These are phyloP conservation scores for Capillidium rhysosporum DNA, from an alignment of 371 early-diverging fungal species.

Conservation along the genomic window DNA sequence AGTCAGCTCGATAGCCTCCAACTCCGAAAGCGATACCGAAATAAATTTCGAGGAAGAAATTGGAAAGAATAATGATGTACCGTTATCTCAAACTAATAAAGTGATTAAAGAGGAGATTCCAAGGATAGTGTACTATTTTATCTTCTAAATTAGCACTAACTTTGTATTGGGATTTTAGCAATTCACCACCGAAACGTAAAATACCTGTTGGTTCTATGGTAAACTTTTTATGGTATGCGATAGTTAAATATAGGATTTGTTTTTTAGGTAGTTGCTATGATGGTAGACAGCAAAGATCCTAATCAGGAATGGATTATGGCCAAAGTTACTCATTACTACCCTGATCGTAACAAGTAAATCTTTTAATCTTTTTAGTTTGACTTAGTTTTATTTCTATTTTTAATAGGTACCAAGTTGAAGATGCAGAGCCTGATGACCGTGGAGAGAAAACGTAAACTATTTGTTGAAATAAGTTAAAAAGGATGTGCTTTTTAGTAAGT, in stretches of 20 bases:
- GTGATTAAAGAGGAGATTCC: neutral
- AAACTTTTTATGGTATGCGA: neutral
- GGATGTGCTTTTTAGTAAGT: conserved; percentile 26
- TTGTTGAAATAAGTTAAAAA: too few species aligned
- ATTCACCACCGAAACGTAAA: neutral
- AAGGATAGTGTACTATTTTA: neutral
- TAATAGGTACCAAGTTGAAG: conserved; percentile 41
- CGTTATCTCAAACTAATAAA: neutral
- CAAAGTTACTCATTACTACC: conserved; percentile 30
- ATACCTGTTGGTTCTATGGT: neutral
- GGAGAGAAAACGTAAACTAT: conserved; percentile 29
- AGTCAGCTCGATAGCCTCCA: neutral
- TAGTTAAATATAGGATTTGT: neutral
- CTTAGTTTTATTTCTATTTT: neutral
- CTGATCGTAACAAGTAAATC: conserved; percentile 35
- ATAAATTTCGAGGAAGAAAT: too few species aligned
- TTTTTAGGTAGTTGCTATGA: conserved; percentile 48
- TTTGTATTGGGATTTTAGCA: too few species aligned
- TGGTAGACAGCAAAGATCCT: conserved; percentile 32
- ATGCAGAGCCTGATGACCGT: conserved; percentile 52
- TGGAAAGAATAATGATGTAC: too few species aligned
- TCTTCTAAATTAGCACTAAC: neutral
- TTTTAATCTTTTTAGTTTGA: neutral
- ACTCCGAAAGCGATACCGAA: neutral
- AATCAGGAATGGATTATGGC: conserved; percentile 59